Evolutionary conservation across 2,329 filamentous ascomycete species (phyloP).

Genomic region (Penicillium corylophilum): DNA sequence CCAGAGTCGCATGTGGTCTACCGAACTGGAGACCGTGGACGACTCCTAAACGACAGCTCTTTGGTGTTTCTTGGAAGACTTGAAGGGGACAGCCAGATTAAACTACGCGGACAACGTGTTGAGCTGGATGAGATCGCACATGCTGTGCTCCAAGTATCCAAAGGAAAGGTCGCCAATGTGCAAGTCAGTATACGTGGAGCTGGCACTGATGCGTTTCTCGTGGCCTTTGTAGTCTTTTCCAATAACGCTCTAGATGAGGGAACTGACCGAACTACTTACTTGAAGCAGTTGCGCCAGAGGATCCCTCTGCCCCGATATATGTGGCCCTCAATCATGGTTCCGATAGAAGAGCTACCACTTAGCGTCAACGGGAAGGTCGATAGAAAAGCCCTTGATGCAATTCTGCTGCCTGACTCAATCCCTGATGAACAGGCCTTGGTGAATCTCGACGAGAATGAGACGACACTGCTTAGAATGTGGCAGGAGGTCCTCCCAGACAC

Average conservation of each 20-base stretch:
- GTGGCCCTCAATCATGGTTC: conserved; percentile 27
- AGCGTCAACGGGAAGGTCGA: conserved; percentile 30
- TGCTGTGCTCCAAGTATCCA: conserved; percentile 25
- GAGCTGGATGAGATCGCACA: conserved; percentile 49
- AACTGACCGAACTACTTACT: too few species aligned
- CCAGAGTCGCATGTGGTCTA: too few species aligned
- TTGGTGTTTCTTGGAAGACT: conserved; percentile 28
- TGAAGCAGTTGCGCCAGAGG: too few species aligned
- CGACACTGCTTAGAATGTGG: conserved; percentile 24
- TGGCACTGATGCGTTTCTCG: not conserved
- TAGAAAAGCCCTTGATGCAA: conserved; percentile 15
- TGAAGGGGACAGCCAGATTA: conserved; percentile 25
- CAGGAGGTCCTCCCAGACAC: too few species aligned
- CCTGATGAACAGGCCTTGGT: not conserved
- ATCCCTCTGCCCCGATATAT: conserved; percentile 37
- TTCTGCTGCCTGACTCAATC: conserved; percentile 23
- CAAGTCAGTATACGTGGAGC: conserved; percentile 18
- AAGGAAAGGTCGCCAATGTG: conserved; percentile 27
- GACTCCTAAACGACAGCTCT: conserved; percentile 25
- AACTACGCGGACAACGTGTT: conserved; percentile 35
- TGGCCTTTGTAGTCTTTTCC: conserved; percentile 11
- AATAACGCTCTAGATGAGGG: too few species aligned
- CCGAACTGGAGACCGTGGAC: conserved; percentile 31
- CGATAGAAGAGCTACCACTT: conserved; percentile 24
- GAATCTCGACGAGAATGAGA: conserved; percentile 5